Percentiles rank a stretch among this genome's conserved stretches.
These are phyloP conservation scores for Vachellia collinsii DNA, from an alignment of 306 rosid species.

Conservation along the genomic window DNA sequence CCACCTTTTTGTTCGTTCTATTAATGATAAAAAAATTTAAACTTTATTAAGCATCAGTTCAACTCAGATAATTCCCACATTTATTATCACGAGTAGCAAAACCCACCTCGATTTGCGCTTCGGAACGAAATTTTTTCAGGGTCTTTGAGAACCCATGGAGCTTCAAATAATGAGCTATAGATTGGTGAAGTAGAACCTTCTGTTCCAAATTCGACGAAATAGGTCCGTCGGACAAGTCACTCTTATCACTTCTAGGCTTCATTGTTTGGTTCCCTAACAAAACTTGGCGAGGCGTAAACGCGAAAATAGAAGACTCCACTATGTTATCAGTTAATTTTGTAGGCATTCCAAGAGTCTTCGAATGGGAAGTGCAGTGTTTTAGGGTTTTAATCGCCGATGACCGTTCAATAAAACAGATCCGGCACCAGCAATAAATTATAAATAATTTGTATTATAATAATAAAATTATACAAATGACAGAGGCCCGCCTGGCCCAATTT, in stretches of 20 bases:
- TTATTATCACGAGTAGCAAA: neutral
- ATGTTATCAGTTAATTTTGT: no score
- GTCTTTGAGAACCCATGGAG: slow-evolving; percentile 62
- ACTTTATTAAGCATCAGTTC: no score
- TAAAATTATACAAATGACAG: no score
- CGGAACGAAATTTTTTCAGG: slow-evolving; percentile 57
- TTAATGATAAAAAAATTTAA: no score
- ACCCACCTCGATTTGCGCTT: slow-evolving; percentile 55
- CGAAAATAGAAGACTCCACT: slow-evolving; percentile 1
- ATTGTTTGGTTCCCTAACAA: slow-evolving; percentile 26
- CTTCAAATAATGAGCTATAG: slow-evolving; percentile 52
- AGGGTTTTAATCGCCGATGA: no score
- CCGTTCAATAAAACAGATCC: no score
- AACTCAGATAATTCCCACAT: neutral
- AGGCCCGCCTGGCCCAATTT: no score
- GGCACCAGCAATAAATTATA: no score
- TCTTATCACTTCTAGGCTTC: slow-evolving; percentile 29
- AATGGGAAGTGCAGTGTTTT: no score
- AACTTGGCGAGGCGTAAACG: slow-evolving; percentile 63
- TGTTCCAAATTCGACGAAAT: slow-evolving; percentile 23
- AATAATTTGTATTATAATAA: no score
- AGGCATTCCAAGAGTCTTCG: no score
- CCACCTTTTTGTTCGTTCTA: no score
- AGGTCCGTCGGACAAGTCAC: slow-evolving; percentile 20
- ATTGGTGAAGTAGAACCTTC: slow-evolving; percentile 47